Conservation (phyloP, 2,329 filamentous ascomycete genomes). For the Dothiorella sarmentorum region DNA sequence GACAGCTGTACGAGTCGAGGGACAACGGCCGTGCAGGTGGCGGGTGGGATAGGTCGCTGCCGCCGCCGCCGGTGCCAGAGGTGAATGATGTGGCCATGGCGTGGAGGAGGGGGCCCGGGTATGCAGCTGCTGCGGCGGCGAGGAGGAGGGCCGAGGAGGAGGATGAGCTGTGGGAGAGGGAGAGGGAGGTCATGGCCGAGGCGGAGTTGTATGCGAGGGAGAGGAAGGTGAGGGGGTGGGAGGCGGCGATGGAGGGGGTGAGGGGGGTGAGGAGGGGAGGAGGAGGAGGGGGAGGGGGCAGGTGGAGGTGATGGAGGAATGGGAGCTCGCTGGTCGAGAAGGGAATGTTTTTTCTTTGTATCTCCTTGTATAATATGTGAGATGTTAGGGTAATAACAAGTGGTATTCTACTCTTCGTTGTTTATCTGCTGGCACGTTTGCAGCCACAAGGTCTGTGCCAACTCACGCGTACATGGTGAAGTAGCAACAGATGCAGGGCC, state of each 20-base stretch:
- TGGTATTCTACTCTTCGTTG: no score
- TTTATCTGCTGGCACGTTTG: background rate
- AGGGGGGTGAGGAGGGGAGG: background rate
- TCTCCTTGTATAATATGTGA: background rate
- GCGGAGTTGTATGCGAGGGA: background rate
- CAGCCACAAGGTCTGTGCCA: slow-evolving; percentile 6
- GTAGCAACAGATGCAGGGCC: background rate
- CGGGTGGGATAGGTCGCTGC: background rate
- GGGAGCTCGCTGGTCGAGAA: background rate
- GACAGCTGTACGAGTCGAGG: background rate
- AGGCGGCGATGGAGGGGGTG: background rate
- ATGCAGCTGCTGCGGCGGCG: no score
- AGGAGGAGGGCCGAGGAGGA: background rate
- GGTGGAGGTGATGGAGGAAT: background rate
- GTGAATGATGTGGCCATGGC: background rate
- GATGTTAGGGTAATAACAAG: no score
- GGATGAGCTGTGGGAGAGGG: background rate
- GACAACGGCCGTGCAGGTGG: no score
- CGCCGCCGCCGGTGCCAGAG: slow-evolving; percentile 3
- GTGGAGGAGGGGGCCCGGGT: background rate
- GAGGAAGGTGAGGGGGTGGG: background rate
- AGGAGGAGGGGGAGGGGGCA: background rate
- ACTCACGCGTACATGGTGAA: slow-evolving; percentile 9
- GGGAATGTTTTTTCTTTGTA: background rate
- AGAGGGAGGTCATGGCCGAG: background rate